Percentiles rank a stretch among this genome's conserved stretches.
These are phyloP conservation scores for Sisymbrium altissimum DNA, from an alignment of 345 rosid species.

Conservation along the genomic window DNA sequence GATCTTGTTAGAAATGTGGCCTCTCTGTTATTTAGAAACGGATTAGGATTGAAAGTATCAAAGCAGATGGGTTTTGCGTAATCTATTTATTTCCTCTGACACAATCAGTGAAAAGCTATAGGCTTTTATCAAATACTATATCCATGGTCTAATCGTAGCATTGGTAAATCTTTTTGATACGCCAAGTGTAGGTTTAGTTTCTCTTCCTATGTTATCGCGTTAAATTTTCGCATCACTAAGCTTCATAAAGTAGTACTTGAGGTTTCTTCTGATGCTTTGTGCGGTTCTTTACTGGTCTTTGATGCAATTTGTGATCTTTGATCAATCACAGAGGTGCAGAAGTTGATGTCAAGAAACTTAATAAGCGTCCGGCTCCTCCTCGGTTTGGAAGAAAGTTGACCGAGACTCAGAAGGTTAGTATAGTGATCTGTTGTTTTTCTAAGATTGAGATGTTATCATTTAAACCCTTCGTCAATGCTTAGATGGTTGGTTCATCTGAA, in stretches of 20 bases:
- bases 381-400: slow-evolving; percentile 92
- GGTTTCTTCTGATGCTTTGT: not conserved
- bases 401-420: slow-evolving; percentile 77
- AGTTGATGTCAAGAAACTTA: slow-evolving; percentile 78
- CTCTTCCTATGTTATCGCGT: not conserved
- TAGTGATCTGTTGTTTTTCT: not conserved
- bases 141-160: not conserved
- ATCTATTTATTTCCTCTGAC: not conserved
- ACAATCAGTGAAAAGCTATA: not conserved
- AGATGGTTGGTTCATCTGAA: not conserved
- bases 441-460: not conserved
- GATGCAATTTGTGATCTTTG: slow-evolving; percentile 1
- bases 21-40: not conserved
- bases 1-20: slow-evolving; percentile 3
- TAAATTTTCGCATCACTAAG: not conserved
- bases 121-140: not conserved
- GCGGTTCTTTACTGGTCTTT: not conserved
- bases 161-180: not conserved
- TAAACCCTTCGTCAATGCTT: not conserved
- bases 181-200: not conserved
- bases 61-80: not conserved
- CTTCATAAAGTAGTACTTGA: not conserved
- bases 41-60: not conserved
- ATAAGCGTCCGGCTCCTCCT: slow-evolving; percentile 96
- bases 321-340: slow-evolving; percentile 64